Evolutionary conservation across 2,329 filamentous ascomycete genomes (phyloP).

Genomic region (Scedosporium dehoogii): DNA sequence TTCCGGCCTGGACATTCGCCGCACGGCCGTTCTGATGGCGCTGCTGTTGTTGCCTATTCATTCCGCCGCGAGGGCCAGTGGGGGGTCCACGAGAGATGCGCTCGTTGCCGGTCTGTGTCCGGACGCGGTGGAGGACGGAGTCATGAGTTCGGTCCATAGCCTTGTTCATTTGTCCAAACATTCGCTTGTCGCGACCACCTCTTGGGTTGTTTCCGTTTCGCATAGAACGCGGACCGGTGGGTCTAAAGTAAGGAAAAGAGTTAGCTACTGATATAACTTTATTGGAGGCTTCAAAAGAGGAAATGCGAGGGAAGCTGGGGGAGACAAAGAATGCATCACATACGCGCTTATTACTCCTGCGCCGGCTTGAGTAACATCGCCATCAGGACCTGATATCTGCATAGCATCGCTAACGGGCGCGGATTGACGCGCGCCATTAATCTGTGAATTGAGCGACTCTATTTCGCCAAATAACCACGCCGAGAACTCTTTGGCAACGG

Average conservation of each 20-base stretch:
- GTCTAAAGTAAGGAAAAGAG: slow-evolving; percentile 41
- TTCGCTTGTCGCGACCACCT: slow-evolving; percentile 62
- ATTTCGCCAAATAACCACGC: slow-evolving; percentile 92
- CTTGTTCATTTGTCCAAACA: slow-evolving; percentile 69
- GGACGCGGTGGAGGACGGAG: slow-evolving; percentile 69
- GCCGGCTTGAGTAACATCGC: slow-evolving; percentile 13
- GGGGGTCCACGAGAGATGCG: slow-evolving; percentile 71
- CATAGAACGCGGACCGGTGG: slow-evolving; percentile 93
- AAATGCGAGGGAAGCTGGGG: not conserved
- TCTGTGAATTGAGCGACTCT: slow-evolving; percentile 51
- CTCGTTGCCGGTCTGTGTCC: slow-evolving; percentile 60
- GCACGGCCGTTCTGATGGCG: slow-evolving; percentile 39
- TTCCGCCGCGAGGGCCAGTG: slow-evolving; percentile 56
- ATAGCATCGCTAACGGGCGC: slow-evolving; percentile 19
- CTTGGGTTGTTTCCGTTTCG: slow-evolving; percentile 40
- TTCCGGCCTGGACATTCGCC: slow-evolving; percentile 38
- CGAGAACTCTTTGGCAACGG: slow-evolving; percentile 72
- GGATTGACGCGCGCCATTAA: slow-evolving; percentile 35
- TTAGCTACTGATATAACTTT: not conserved
- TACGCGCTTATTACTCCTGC: slow-evolving; percentile 45
- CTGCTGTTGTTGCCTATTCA: slow-evolving; percentile 8
- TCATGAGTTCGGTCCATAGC: slow-evolving; percentile 71
- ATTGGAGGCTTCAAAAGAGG: slow-evolving; percentile 26
- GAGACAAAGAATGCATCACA: slow-evolving; percentile 19
- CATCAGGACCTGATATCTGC: slow-evolving; percentile 20